Percentiles rank a stretch among this genome's conserved stretches.
These are phyloP conservation scores for Botrytis hyacinthi DNA, from an alignment of 2,329 filamentous ascomycete genomes.

Conservation along the genomic window DNA sequence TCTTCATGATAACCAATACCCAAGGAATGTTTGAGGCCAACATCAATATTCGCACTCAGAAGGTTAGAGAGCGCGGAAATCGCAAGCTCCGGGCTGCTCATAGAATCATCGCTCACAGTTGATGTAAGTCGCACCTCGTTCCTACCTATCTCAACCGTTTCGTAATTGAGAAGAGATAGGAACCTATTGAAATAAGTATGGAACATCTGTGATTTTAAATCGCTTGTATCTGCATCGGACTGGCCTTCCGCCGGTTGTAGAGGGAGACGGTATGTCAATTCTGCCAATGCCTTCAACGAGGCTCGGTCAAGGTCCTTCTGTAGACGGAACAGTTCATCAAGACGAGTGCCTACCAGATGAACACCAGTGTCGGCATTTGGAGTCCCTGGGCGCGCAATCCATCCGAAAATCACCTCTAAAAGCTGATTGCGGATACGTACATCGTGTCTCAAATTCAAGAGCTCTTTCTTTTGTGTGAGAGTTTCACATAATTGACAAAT, in stretches of 20 bases:
- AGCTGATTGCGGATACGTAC: conserved; percentile 67
- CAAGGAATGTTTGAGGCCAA: conserved; percentile 67
- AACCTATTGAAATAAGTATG: conserved; percentile 70
- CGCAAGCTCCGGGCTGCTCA: conserved; percentile 59
- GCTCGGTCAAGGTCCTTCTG: conserved; percentile 66
- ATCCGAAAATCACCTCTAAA: conserved; percentile 65
- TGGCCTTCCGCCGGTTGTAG: conserved; percentile 65
- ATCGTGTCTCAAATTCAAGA: conserved; percentile 66
- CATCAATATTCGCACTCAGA: conserved; percentile 68
- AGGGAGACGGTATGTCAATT: conserved; percentile 64
- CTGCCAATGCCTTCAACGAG: conserved; percentile 62
- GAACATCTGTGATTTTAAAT: conserved; percentile 69
- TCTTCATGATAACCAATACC: conserved; percentile 71
- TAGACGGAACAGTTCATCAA: conserved; percentile 56
- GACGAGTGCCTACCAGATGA: conserved; percentile 43
- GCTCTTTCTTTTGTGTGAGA: conserved; percentile 64
- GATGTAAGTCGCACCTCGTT: conserved; percentile 44
- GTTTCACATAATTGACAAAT: conserved; percentile 66
- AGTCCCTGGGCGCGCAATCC: conserved; percentile 62
- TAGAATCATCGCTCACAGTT: conserved; percentile 51
- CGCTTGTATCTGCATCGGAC: conserved; percentile 63
- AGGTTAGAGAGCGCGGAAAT: conserved; percentile 68
- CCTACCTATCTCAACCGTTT: conserved; percentile 47
- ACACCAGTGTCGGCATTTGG: conserved; percentile 44
- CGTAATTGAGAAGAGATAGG: conserved; percentile 61